Conservation (phyloP, 352 stramenopile genomes). For the Globisporangium nodosum region DNA sequence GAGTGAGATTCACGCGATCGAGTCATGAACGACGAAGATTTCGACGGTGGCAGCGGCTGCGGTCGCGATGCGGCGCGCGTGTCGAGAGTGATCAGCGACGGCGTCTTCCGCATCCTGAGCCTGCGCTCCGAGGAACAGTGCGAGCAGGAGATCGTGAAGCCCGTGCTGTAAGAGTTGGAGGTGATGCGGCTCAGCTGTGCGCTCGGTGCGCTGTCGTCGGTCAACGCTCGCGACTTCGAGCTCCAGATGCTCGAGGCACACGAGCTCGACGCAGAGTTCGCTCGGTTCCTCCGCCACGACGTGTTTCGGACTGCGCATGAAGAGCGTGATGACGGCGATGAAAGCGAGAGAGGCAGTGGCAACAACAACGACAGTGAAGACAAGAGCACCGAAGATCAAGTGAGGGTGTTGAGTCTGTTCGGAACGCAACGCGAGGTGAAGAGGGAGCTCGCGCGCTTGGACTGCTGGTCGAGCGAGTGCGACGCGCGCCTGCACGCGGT, state of each 20-base stretch:
- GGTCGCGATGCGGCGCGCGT: neutral
- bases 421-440: slow-evolving; percentile 54
- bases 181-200: slow-evolving; percentile 56
- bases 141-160: slow-evolving; percentile 63
- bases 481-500: slow-evolving; percentile 23
- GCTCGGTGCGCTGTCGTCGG: slow-evolving; percentile 39
- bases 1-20: neutral
- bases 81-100: slow-evolving; percentile 5
- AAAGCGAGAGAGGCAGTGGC: neutral
- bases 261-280: slow-evolving; percentile 66
- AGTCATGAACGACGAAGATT: neutral
- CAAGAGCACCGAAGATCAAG: neutral
- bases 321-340: neutral
- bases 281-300: slow-evolving; percentile 45
- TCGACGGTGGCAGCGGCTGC: neutral
- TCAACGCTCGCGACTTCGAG: slow-evolving; percentile 51
- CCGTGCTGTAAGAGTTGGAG: slow-evolving; percentile 59
- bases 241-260: slow-evolving; percentile 38
- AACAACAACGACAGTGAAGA: neutral
- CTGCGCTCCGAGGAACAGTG: slow-evolving; percentile 55
- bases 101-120: slow-evolving; percentile 54
- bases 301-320: slow-evolving; percentile 20
- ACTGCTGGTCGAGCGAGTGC: slow-evolving; percentile 41
- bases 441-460: slow-evolving; percentile 24
- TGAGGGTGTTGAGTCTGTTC: slow-evolving; percentile 48